Evolutionary conservation across 2,329 filamentous ascomycete genomes (phyloP).

Genomic region (Fusarium sp.): DNA sequence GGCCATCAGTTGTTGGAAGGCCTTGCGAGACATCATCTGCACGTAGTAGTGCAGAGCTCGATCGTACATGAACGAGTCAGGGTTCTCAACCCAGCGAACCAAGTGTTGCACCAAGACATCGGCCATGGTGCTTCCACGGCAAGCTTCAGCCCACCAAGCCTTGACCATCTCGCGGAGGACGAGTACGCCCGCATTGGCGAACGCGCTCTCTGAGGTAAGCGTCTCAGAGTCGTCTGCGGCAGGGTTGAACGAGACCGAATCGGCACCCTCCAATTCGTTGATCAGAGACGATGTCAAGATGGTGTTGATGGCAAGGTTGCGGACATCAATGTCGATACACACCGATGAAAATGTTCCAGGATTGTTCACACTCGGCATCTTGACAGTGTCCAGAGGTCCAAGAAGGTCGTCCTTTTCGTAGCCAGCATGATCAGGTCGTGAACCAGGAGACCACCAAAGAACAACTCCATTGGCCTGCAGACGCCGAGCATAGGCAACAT

Average conservation of each 20-base stretch:
- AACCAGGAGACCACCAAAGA: conserved; percentile 93
- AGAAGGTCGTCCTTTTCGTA: conserved; percentile 93
- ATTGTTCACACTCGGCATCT: conserved; percentile 94
- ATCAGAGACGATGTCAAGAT: conserved; percentile 96
- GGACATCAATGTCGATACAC: conserved; percentile 93
- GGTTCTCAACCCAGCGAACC: conserved; percentile 95
- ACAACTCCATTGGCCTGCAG: conserved; percentile 93
- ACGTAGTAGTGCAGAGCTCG: conserved; percentile 95
- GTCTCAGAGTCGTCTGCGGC: conserved; percentile 58
- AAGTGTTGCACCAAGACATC: conserved; percentile 98
- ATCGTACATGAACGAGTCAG: conserved; percentile 95
- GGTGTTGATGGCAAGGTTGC: conserved; percentile 97
- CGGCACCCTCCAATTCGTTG: conserved; percentile 93
- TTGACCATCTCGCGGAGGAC: conserved; percentile 99
- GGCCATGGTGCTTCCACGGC: conserved; percentile 90
- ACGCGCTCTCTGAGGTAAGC: conserved; percentile 88
- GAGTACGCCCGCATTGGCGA: conserved; percentile 89
- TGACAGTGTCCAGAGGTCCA: conserved; percentile 84
- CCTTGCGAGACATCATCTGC: conserved; percentile 98
- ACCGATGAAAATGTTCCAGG: conserved; percentile 95
- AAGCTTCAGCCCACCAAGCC: conserved; percentile 97
- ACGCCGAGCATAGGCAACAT: conserved; percentile 91
- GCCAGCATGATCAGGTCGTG: conserved; percentile 93
- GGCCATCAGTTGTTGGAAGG: conserved; percentile 95
- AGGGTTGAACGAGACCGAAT: conserved; percentile 85